Base-by-base conservation (phyloP, 192 early-diverging fungal species). In the Linnemannia elongata region DNA sequence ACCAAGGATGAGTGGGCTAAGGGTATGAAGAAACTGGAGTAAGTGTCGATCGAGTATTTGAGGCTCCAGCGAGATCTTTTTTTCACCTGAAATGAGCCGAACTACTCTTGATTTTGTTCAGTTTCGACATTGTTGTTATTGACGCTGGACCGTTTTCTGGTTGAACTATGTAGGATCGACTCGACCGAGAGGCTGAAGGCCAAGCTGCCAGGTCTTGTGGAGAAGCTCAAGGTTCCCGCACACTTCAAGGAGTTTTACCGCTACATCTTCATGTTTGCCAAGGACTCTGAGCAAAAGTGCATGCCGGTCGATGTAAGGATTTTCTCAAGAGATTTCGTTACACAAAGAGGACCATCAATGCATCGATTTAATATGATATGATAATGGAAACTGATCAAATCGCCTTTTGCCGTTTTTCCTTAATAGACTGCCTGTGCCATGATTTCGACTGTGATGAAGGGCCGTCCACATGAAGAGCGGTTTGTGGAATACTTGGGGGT, bases 231-330 rank as follows among this genome's bases (percentile, higher is more conserved):
- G 30, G 82, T 88, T 47, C 88, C 90, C 1, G 69, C 83, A 17
- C 74, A 89, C 20, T 92, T 93, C 71, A 91, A 90, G 69, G 92
- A 95, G 78, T 86, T 95, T 81, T 95, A 95, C 74, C 87, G 89
- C 17, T 94, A 91, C 69, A 88, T 92, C 12, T 95, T 95, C 57
- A 88, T 83, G 70, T 95, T 92, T 88, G 92, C 92, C 39, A 95
- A 95, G 69, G 90, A 91, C 74, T 88, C 85, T 13, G 92, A 90
- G 63, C 92, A 93, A 82, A 94, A 93, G 77, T 89, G 88, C 81
- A 88, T 95, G 88, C 80, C 82, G 69, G 69, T 95, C 20, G 94
- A 95, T 54, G 92, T 92, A 89, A 78, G 68, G 80, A 63, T 42
- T 75, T 8, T 54, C 49, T 38, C 33, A 35, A 45, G 44, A 8